Conservation (phyloP, 352 stramenopile species). For the Phytophthora aleatoria region DNA sequence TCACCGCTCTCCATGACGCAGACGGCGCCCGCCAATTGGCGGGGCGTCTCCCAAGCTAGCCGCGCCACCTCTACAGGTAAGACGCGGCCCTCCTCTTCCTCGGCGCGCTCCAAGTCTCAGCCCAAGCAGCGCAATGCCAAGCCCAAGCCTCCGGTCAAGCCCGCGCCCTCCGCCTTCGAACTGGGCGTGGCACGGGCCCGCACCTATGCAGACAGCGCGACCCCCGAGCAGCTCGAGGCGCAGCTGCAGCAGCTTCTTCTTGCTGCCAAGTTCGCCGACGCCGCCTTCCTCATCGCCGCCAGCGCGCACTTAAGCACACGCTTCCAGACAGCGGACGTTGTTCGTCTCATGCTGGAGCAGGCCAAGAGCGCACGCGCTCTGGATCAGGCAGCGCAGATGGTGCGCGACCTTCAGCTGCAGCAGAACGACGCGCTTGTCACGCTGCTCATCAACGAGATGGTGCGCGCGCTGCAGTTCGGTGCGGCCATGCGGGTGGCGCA, state of each 20-base stretch:
- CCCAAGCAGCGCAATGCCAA: slow-evolving; percentile 56
- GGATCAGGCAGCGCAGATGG: slow-evolving; percentile 73
- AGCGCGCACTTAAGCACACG: slow-evolving; percentile 52
- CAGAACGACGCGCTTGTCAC: slow-evolving; percentile 79
- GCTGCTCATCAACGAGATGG: slow-evolving; percentile 82
- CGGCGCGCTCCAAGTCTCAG: slow-evolving; percentile 52
- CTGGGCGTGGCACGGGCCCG: slow-evolving; percentile 41
- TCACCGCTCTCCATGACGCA: slow-evolving; percentile 32
- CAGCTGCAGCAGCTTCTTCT: slow-evolving; percentile 63
- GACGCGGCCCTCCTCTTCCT: slow-evolving; percentile 7
- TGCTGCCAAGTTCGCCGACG: slow-evolving; percentile 52
- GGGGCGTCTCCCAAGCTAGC: slow-evolving; percentile 22
- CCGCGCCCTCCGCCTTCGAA: slow-evolving; percentile 34
- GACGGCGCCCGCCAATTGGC: slow-evolving; percentile 42
- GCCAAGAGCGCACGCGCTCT: slow-evolving; percentile 40
- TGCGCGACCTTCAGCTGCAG: slow-evolving; percentile 75
- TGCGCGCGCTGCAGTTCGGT: slow-evolving; percentile 68
- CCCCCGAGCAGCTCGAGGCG: slow-evolving; percentile 53
- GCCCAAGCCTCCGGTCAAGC: slow-evolving; percentile 21
- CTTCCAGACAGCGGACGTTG: slow-evolving; percentile 82
- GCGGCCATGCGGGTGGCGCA: slow-evolving; percentile 74
- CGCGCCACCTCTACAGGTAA: slow-evolving; percentile 21
- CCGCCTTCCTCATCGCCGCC: slow-evolving; percentile 71
- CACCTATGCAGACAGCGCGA: slow-evolving; percentile 37
- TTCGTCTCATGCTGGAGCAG: slow-evolving; percentile 72